Conservation (phyloP, 2,329 filamentous ascomycete genomes). For the Penicillium psychrosexuale region DNA sequence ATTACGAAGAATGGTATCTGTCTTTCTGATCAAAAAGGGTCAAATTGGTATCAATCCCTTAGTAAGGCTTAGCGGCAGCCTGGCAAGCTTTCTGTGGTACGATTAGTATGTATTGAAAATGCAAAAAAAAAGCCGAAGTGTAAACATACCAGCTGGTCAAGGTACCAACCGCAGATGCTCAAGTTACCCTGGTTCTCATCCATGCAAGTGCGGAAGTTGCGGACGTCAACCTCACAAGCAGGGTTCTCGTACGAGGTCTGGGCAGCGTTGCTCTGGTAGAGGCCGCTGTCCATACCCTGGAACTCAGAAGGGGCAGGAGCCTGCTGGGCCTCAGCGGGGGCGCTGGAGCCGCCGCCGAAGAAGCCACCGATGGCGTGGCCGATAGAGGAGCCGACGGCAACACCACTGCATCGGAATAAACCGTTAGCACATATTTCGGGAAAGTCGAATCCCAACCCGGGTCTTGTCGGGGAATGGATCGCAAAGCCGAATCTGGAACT, state of each 20-base stretch:
- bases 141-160: conserved; percentile 73
- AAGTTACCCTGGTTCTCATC: conserved; percentile 92
- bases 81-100: conserved; percentile 70
- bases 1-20: conserved; percentile 10
- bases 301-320: conserved; percentile 51
- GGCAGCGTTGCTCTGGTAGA: conserved; percentile 50
- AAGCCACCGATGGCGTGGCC: conserved; percentile 90
- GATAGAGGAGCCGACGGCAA: conserved; percentile 91
- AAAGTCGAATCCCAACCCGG: conserved; percentile 4
- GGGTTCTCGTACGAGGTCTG: conserved; percentile 47
- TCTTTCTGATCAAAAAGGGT: conserved; percentile 7
- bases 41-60: conserved; percentile 29
- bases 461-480: conserved; percentile 8
- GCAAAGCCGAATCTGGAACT: conserved; percentile 43
- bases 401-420: conserved; percentile 63
- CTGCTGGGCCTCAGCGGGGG: conserved; percentile 53
- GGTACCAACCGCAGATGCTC: conserved; percentile 95
- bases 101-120: conserved; percentile 27
- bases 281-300: conserved; percentile 49
- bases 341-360: conserved; percentile 70
- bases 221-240: conserved; percentile 76
- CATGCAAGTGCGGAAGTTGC: conserved; percentile 91
- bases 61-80: conserved; percentile 70
- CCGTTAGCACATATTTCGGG: conserved; percentile 7
- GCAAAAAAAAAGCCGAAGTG: neutral